Conservation (phyloP, 352 stramenopile genomes). For the Phytophthora quininea region DNA sequence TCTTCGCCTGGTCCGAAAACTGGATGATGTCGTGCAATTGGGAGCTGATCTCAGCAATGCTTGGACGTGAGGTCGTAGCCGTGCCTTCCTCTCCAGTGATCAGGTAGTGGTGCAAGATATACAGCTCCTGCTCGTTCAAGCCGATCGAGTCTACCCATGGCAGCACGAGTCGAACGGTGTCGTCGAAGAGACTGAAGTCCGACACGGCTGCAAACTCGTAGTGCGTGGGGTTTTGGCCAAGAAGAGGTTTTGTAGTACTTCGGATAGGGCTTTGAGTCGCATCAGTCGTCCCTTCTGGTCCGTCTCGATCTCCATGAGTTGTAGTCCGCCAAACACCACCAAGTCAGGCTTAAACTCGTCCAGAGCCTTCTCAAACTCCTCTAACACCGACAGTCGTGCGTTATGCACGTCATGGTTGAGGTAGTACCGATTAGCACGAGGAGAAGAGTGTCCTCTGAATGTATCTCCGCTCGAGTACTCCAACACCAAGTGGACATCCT, state of each 20-base stretch:
- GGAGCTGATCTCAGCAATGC: slow-evolving; percentile 70
- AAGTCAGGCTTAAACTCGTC: slow-evolving; percentile 68
- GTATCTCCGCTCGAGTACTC: slow-evolving; percentile 75
- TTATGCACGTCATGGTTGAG: slow-evolving; percentile 90
- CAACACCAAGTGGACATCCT: slow-evolving; percentile 84
- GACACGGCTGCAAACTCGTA: slow-evolving; percentile 88
- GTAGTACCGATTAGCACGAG: slow-evolving; percentile 84
- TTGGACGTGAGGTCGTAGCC: slow-evolving; percentile 77
- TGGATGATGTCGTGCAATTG: slow-evolving; percentile 78
- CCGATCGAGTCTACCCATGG: slow-evolving; percentile 83
- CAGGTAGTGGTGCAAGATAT: slow-evolving; percentile 83
- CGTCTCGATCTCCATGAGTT: slow-evolving; percentile 86
- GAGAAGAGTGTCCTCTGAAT: slow-evolving; percentile 66
- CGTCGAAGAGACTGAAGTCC: slow-evolving; percentile 84
- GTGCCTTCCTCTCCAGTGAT: slow-evolving; percentile 75
- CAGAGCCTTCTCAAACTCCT: slow-evolving; percentile 73
- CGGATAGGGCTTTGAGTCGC: slow-evolving; percentile 65
- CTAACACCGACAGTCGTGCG: slow-evolving; percentile 73
- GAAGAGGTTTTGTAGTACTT: slow-evolving; percentile 77
- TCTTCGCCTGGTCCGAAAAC: slow-evolving; percentile 54
- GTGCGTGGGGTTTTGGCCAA: slow-evolving; percentile 65
- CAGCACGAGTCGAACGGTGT: slow-evolving; percentile 78
- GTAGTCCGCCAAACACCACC: slow-evolving; percentile 82
- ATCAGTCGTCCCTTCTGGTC: slow-evolving; percentile 55
- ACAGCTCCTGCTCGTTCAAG: slow-evolving; percentile 86